Percentiles rank a stretch among this genome's conserved stretches.
These are phyloP conservation scores for Zoysia pacifica DNA, from an alignment of 176 grass and related monocot species.

Conservation along the genomic window DNA sequence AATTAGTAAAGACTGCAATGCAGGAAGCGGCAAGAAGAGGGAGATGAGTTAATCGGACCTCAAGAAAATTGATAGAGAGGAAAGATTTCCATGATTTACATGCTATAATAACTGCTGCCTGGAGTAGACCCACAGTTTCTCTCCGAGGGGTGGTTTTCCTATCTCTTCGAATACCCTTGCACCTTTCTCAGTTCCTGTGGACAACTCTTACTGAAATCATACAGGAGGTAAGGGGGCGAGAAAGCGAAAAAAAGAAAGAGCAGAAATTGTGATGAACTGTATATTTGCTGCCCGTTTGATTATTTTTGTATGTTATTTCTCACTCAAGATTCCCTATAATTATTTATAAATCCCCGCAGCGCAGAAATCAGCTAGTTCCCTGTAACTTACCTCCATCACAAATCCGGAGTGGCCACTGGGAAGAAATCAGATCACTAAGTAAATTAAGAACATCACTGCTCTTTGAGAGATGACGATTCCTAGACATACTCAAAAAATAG, in stretches of 20 bases:
- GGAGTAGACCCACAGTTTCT: constrained; percentile 58
- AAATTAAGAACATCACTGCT: too few species aligned
- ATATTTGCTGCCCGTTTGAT: too few species aligned
- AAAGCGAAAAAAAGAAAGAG: constrained; percentile 1
- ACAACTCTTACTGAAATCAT: constrained; percentile 27
- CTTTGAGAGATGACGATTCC: too few species aligned
- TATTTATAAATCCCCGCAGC: too few species aligned
- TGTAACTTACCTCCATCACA: too few species aligned
- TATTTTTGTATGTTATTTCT: too few species aligned
- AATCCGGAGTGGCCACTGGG: too few species aligned
- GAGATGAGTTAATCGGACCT: constrained; percentile 90
- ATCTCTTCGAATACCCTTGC: constrained; percentile 61
- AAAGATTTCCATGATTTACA: constrained; percentile 68
- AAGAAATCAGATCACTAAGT: too few species aligned
- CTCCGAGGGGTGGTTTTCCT: constrained; percentile 63
- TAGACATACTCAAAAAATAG: too few species aligned
- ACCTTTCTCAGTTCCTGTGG: constrained; percentile 48
- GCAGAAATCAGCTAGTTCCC: too few species aligned
- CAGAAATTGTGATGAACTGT: too few species aligned
- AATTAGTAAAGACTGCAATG: constrained; percentile 70
- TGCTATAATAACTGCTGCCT: constrained; percentile 46
- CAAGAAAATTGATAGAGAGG: constrained; percentile 75
- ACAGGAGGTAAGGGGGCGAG: constrained; percentile 31
- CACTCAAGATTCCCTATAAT: too few species aligned
- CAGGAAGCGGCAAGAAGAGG: constrained; percentile 84